Conservation (phyloP, 1,284 basidiomycete species). For the Ustilago hordei region DNA sequence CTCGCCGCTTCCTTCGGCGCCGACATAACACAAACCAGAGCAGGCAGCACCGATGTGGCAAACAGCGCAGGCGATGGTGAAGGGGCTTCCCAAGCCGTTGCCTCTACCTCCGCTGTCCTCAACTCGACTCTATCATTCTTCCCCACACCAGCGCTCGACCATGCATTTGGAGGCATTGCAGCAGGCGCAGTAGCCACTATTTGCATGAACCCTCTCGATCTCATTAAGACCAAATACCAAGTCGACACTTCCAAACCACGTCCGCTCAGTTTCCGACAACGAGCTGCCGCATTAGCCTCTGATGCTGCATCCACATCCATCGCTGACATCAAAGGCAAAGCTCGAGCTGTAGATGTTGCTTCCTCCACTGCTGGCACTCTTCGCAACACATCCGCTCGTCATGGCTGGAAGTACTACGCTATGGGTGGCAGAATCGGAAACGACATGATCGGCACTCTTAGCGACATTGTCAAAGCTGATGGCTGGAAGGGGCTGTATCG, state of each 20-base stretch:
- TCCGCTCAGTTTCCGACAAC: conserved; percentile 22
- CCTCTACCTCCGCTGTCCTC: conserved; percentile 8
- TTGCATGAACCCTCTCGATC: conserved; percentile 97
- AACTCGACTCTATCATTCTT: conserved; percentile 53
- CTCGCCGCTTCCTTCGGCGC: neutral
- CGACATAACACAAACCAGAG: conserved; percentile 11
- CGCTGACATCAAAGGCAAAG: conserved; percentile 40
- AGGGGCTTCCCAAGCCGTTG: conserved; percentile 19
- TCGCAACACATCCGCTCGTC: conserved; percentile 9
- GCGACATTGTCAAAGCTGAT: conserved; percentile 79
- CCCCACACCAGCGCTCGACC: conserved; percentile 75
- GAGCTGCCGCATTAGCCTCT: conserved; percentile 15
- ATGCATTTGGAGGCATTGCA: conserved; percentile 91
- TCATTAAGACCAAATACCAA: conserved; percentile 95
- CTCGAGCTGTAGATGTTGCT: conserved; percentile 11
- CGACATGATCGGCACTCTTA: conserved; percentile 80
- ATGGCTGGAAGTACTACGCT: conserved; percentile 49
- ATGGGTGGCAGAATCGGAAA: conserved; percentile 72
- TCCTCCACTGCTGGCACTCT: neutral
- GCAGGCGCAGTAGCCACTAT: conserved; percentile 92
- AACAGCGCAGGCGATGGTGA: conserved; percentile 22
- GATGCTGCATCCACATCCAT: neutral
- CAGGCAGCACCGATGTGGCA: conserved; percentile 27
- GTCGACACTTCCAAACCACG: conserved; percentile 70
- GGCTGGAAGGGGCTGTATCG: conserved; percentile 91